These are phyloP conservation scores for Arthrobotrys iridis DNA, from an alignment of 2,329 filamentous ascomycete genomes.

Conservation along the genomic window DNA sequence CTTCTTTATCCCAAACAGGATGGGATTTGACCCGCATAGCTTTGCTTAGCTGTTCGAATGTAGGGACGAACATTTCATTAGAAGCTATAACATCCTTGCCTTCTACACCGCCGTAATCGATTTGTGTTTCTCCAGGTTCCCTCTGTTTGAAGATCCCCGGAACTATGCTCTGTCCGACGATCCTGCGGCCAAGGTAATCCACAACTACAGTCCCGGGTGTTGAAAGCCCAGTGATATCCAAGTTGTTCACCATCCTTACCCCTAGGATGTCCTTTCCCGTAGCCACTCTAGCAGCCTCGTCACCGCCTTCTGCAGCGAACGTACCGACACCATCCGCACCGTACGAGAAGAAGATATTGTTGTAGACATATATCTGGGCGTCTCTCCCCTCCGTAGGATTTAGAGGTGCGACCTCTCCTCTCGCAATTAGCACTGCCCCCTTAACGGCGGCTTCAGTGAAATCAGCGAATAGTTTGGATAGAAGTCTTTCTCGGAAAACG, in stretches of 20 bases:
- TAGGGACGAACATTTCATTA: slow-evolving; percentile 82
- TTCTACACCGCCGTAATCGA: slow-evolving; percentile 97
- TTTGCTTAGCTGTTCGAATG: slow-evolving; percentile 91
- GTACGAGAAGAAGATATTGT: slow-evolving; percentile 99
- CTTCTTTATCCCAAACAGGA: slow-evolving; percentile 96
- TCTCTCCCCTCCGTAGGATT: slow-evolving; percentile 94
- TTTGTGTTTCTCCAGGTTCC: slow-evolving; percentile 96
- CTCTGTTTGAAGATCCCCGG: slow-evolving; percentile 99
- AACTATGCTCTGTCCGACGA: slow-evolving; percentile 97
- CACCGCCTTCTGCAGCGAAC: slow-evolving; percentile 93
- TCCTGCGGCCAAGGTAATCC: slow-evolving; percentile 95
- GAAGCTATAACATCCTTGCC: slow-evolving; percentile 94
- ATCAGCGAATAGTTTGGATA: slow-evolving; percentile 95
- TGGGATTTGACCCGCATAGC: slow-evolving; percentile 92
- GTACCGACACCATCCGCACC: slow-evolving; percentile 97
- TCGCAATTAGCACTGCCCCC: slow-evolving; percentile 89
- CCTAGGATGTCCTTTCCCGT: slow-evolving; percentile 96
- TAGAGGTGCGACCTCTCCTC: slow-evolving; percentile 89
- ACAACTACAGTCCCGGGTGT: slow-evolving; percentile 96
- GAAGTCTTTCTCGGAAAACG: slow-evolving; percentile 91
- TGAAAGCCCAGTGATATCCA: slow-evolving; percentile 93
- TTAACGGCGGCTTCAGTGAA: slow-evolving; percentile 95
- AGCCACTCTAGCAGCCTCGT: slow-evolving; percentile 93
- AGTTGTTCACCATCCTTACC: slow-evolving; percentile 93
- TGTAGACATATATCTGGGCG: slow-evolving; percentile 98